phyloP scores from a whole-genome alignment of 2,329 filamentous ascomycete genomes.

The Colletotrichum caudatum region DNA sequence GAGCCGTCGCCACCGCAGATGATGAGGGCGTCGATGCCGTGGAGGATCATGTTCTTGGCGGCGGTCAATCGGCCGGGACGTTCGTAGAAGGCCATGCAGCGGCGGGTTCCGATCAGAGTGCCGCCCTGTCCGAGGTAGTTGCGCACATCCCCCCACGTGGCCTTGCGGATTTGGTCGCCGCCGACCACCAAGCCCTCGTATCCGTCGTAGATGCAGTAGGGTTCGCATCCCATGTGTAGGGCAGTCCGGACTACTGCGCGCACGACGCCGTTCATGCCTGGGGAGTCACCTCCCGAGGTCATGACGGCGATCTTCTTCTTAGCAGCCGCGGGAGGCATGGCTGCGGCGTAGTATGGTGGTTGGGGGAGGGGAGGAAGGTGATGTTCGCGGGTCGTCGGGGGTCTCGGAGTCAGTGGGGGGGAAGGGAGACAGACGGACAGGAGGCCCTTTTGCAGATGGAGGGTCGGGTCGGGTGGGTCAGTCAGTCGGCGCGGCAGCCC shows the following conservation, averaged over 20 bases:
- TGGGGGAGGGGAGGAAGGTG: background rate
- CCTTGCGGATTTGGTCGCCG: slow-evolving; percentile 86
- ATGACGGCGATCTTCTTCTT: slow-evolving; percentile 86
- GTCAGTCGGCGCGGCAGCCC: slow-evolving; percentile 16
- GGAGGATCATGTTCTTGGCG: slow-evolving; percentile 93
- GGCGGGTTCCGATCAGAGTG: slow-evolving; percentile 94
- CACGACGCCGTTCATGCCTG: slow-evolving; percentile 94
- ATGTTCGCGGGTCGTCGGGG: slow-evolving; percentile 24
- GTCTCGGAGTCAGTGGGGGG: slow-evolving; percentile 27
- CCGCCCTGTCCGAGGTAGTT: slow-evolving; percentile 95
- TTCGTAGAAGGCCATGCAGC: slow-evolving; percentile 93
- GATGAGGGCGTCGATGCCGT: slow-evolving; percentile 94
- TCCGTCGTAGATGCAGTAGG: slow-evolving; percentile 88
- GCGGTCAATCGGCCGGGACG: slow-evolving; percentile 84
- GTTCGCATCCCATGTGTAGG: slow-evolving; percentile 84
- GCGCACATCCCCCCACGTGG: slow-evolving; percentile 93
- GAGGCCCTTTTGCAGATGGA: slow-evolving; percentile 18
- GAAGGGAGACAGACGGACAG: background rate
- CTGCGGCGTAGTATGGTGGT: slow-evolving; percentile 35
- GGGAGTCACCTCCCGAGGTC: slow-evolving; percentile 94
- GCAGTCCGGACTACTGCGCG: slow-evolving; percentile 92
- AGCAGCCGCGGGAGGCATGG: slow-evolving; percentile 57
- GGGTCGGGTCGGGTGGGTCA: background rate
- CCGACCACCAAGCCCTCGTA: slow-evolving; percentile 96
- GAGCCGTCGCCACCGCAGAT: slow-evolving; percentile 98